A percentile compares a stretch with the other conserved stretches of the same genome.
Evolutionary conservation across 345 rosid species (phyloP).

Genomic region (Brassica incana): DNA sequence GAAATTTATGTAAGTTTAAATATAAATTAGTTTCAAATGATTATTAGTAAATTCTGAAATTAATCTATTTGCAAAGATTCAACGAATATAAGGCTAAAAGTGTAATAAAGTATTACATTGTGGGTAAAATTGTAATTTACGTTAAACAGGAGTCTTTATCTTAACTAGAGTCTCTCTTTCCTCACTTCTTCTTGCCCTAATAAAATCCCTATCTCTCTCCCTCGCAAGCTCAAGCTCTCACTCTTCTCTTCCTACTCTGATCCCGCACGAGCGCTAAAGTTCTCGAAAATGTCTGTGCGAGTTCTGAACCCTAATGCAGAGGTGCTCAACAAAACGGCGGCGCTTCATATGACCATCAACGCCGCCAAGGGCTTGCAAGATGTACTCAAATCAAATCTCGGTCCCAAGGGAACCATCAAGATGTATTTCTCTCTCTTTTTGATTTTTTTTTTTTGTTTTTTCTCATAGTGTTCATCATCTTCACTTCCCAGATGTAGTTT

Average conservation of each 20-base stretch:
- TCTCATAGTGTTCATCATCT: background rate
- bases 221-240: conserved; percentile 6
- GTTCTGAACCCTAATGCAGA: conserved; percentile 96
- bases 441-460: background rate
- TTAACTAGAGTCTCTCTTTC: background rate
- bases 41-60: background rate
- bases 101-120: background rate
- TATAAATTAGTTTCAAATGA: background rate
- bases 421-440: conserved; percentile 44
- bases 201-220: background rate
- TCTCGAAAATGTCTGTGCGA: conserved; percentile 74
- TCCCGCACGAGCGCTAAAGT: background rate
- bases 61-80: background rate
- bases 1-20: background rate
- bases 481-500: background rate
- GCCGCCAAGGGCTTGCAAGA: conserved; percentile 98
- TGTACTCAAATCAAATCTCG: conserved; percentile 91
- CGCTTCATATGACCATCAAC: conserved; percentile 97
- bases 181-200: conserved; percentile 26
- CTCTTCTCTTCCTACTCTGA: background rate
- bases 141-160: background rate
- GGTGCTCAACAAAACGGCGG: conserved; percentile 97
- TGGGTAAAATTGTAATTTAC: background rate
- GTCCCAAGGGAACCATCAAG: conserved; percentile 99
- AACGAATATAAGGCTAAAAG: background rate